These are phyloP conservation scores for Kokia cookei DNA, from an alignment of 441 rosid genomes.

Conservation along the genomic window DNA sequence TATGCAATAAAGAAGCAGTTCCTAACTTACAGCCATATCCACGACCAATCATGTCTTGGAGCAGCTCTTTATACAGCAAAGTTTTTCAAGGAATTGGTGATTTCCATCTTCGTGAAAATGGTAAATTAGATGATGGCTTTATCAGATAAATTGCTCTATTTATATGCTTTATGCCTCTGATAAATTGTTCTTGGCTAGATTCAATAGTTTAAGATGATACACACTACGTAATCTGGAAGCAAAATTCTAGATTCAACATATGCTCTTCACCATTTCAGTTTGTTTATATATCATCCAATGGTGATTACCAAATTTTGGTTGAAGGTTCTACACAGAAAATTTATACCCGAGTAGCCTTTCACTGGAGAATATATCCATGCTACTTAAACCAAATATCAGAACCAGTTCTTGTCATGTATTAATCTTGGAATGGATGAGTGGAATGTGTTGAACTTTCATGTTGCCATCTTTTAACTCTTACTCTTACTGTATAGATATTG, in stretches of 20 bases:
- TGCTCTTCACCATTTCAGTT: background rate
- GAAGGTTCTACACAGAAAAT: background rate
- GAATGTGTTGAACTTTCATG: background rate
- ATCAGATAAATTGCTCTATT: background rate
- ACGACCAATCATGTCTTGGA: constrained; percentile 88
- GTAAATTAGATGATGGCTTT: constrained; percentile 28
- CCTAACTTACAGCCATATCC: constrained; percentile 77
- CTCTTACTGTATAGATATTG: background rate
- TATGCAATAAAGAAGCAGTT: constrained; percentile 65
- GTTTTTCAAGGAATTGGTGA: constrained; percentile 60
- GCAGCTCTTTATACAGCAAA: constrained; percentile 45
- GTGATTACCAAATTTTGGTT: background rate
- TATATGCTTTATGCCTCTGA: background rate
- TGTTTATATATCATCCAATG: background rate
- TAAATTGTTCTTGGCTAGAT: background rate
- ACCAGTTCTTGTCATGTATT: background rate
- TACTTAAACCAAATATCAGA: background rate
- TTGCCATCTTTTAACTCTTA: background rate
- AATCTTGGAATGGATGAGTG: background rate
- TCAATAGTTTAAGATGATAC: too few species aligned
- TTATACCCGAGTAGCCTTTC: background rate
- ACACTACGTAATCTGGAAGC: background rate
- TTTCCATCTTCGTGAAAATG: constrained; percentile 82
- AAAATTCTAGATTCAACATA: background rate
- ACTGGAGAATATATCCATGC: background rate